A percentile compares a stretch with the other conserved stretches of the same genome.
Conservation (phyloP, 176 grass and related monocot species). For the Aegilops tauschii region DNA sequence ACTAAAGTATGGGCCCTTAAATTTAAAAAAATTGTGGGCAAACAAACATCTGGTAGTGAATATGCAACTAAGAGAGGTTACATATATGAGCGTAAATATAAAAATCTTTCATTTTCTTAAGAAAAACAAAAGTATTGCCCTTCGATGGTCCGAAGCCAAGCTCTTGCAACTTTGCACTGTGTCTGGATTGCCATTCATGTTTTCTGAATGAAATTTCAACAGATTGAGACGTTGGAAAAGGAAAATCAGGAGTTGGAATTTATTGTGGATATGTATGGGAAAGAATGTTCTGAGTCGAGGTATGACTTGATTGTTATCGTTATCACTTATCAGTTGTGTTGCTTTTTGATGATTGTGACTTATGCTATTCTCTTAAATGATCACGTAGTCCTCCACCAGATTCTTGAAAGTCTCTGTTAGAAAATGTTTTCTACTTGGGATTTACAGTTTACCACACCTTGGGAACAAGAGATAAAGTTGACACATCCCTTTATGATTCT, state of each 20-base stretch:
- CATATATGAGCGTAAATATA: background rate
- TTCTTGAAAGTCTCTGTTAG: too few relatives aligned
- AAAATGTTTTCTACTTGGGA: too few relatives aligned
- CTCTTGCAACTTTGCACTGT: background rate
- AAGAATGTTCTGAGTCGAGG: constrained; percentile 80
- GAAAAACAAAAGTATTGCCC: background rate
- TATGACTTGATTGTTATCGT: constrained; percentile 32
- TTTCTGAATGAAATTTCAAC: constrained; percentile 38
- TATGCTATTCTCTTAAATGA: background rate
- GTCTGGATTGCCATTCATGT: background rate
- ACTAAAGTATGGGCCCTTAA: background rate
- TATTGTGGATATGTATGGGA: constrained; percentile 77
- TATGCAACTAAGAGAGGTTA: constrained; percentile 1
- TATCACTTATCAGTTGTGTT: background rate
- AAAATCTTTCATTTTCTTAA: background rate
- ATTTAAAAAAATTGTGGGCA: background rate
- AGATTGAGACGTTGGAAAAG: constrained; percentile 77
- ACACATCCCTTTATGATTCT: too few relatives aligned
- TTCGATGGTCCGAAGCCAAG: background rate
- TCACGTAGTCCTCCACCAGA: too few relatives aligned
- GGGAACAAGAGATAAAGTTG: too few relatives aligned
- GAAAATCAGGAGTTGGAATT: constrained; percentile 81
- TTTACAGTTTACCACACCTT: too few relatives aligned
- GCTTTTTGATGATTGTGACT: background rate
- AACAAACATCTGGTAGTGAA: background rate